Base-by-base conservation (phyloP, 2,329 filamentous ascomycete genomes). In the Colletotrichum theobromicola region DNA sequence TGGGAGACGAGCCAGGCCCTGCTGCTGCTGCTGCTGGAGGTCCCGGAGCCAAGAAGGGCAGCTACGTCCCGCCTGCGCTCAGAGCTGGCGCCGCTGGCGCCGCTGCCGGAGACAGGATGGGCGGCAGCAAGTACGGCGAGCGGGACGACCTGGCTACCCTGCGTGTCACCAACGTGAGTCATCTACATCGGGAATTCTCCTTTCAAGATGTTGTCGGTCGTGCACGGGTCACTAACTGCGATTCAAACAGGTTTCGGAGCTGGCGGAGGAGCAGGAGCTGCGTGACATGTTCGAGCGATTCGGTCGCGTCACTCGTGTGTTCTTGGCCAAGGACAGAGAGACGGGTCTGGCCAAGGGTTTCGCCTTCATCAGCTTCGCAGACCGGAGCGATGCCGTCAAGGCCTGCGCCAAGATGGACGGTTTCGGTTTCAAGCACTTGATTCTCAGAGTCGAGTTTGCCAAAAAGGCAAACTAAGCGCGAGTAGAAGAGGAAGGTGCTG, bases 371-470 rank as follows among this genome's bases (percentile, higher is more conserved):
- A 98, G 95, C 85, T 99, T 97, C 83, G 94, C 94, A 75, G 97
- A 99, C 85, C 90, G 97, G 79, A 86, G 89, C 79, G 97, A 99
- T 85, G 97, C 97, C 79, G 94, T 94, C 80, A 94, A 94, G 88
- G 97, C 97, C 53, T 98, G 95, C 88, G 93, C 94, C 87, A 98
- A 98, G 91, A 96, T 99, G 95, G 97, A 99, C 86, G 97, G 97
- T 81, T 98, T 90, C 80, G 94, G 94, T 87, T 96, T 95, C 88
- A 94, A 94, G 85, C 94, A 97, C 88, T 89, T 97, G 81, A 97
- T 97, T 84, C 86, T 97, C 81, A 90, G 94, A 83, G 94, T 97
- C 78, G 94, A 97, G 87, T 97, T 97, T 86, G 94, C 94, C 79
- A 97, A 96, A 89, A 93, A 93, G 87, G 89, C 91, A 18, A 81